These are phyloP conservation scores for Thermochaetoides thermophila DNA, from an alignment of 495 filamentous ascomycete species.

Conservation along the genomic window DNA sequence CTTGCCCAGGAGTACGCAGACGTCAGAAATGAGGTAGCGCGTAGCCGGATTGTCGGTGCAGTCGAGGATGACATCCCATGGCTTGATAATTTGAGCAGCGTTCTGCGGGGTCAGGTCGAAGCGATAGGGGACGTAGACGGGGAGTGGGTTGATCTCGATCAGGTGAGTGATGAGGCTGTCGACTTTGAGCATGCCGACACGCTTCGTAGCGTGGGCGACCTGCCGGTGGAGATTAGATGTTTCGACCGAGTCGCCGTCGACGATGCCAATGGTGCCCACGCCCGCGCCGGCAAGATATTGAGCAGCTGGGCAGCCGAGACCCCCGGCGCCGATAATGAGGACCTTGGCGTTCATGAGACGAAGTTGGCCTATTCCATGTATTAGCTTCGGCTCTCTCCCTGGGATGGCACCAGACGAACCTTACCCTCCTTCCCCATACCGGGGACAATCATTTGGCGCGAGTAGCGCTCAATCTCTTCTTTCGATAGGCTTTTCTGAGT, in stretches of 20 bases:
- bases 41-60: conserved; percentile 87
- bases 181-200: conserved; percentile 69
- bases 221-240: conserved; percentile 87
- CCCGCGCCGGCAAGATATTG: conserved; percentile 81
- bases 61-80: conserved; percentile 78
- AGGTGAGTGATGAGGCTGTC: conserved; percentile 60
- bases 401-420: neutral
- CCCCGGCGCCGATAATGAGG: conserved; percentile 82
- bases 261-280: conserved; percentile 65
- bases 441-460: conserved; percentile 81
- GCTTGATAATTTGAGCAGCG: conserved; percentile 44
- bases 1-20: conserved; percentile 63
- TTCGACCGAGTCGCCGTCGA: conserved; percentile 82
- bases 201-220: conserved; percentile 56
- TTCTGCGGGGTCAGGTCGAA: conserved; percentile 48
- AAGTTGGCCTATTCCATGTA: conserved; percentile 50
- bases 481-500: conserved; percentile 14
- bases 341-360: conserved; percentile 54
- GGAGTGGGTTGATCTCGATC: conserved; percentile 49
- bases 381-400: conserved; percentile 4
- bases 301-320: conserved; percentile 82
- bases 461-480: conserved; percentile 47
- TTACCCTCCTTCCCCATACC: conserved; percentile 65
- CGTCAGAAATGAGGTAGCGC: conserved; percentile 85
- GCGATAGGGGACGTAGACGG: conserved; percentile 45